Evolutionary conservation across 2,329 filamentous ascomycete genomes (phyloP), one percentile per base, ranked within the genome.

Genomic region (Tolypocladium amazonense): DNA sequence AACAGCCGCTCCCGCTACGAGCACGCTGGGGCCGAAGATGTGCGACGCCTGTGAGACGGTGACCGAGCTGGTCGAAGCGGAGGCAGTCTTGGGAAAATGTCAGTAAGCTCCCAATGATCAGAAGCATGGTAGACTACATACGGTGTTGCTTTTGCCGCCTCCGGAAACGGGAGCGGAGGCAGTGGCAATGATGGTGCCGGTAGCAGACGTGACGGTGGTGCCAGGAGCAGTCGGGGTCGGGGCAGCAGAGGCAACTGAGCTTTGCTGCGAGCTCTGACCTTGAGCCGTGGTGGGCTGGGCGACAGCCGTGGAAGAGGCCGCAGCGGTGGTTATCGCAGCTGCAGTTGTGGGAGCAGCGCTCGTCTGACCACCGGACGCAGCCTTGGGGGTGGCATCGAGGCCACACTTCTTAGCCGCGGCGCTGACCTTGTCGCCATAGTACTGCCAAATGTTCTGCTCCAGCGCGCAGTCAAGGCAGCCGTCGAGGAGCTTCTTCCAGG

Each of bases 401-500:
- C 71, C 70, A 61, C 76, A 76, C 11, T 65, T 70, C 20, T 70
- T 62, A 15, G 77, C 77, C 27, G 73, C 75, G 1, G 64, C 64
- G 23, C 64, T 62, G 25, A 80, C 72, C 12, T 70, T 68, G 23
- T 64, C 59, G 20, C 76, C 73, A 56, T 80, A 80, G 61, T 73
- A 71, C 52, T 71, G 64, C 77, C 77, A 79, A 63, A 80, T 76
- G 37, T 77, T 67, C 58, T 72, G 74, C 25, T 72, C 65, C 38
- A 73, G 62, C 50, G 77, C 77, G 60, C 78, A 80, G 55, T 75
- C 67, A 35, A 80, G 71, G 63, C 79, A 82, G 35, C 67, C 73
- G 30, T 75, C 66, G 67, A 79, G 75, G 62, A 75, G 69, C 18
- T 67, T 63, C 27, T 71, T 62, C 73, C 80, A 82, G 53, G 71